Evolutionary conservation across 2,329 filamentous ascomycete species (phyloP).

Genomic region (Pyricularia grisea): DNA sequence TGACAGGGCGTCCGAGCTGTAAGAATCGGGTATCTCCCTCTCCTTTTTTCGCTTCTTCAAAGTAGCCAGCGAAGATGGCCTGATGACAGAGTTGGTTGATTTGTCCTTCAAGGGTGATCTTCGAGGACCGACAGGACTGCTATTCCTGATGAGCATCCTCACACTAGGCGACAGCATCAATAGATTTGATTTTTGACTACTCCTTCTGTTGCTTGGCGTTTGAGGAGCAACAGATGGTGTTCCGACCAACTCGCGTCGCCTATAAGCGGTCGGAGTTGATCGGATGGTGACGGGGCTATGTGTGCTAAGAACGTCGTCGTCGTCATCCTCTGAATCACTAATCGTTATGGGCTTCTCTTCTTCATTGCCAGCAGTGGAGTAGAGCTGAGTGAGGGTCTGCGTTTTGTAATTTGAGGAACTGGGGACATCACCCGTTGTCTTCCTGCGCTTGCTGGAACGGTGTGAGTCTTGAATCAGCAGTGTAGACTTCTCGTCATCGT

Average conservation of each 20-base stretch:
- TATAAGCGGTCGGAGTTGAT: constrained; percentile 4
- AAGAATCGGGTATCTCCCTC: constrained; percentile 36
- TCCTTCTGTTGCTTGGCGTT: constrained; percentile 22
- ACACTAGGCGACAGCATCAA: neutral
- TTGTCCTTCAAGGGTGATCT: constrained; percentile 29
- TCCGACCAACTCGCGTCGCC: constrained; percentile 4
- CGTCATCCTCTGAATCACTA: constrained; percentile 16
- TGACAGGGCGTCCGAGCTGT: constrained; percentile 21
- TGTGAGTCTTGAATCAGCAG: constrained; percentile 2
- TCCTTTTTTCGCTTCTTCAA: constrained; percentile 13
- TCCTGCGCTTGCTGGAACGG: constrained; percentile 15
- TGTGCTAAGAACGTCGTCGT: constrained; percentile 3
- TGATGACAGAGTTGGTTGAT: constrained; percentile 19
- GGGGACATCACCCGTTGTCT: constrained; percentile 17
- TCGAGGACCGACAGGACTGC: constrained; percentile 6
- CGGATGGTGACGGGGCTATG: neutral
- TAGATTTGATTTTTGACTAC: neutral
- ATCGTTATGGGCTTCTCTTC: constrained; percentile 11
- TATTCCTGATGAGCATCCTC: constrained; percentile 1
- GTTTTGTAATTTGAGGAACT: constrained; percentile 19
- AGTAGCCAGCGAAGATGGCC: constrained; percentile 12
- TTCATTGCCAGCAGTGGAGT: constrained; percentile 10
- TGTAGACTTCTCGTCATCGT: neutral
- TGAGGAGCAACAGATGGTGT: constrained; percentile 27
- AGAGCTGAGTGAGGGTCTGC: constrained; percentile 24